These are phyloP conservation scores for Lentithecium fluviatile DNA, from an alignment of 495 filamentous ascomycete genomes.

Conservation along the genomic window DNA sequence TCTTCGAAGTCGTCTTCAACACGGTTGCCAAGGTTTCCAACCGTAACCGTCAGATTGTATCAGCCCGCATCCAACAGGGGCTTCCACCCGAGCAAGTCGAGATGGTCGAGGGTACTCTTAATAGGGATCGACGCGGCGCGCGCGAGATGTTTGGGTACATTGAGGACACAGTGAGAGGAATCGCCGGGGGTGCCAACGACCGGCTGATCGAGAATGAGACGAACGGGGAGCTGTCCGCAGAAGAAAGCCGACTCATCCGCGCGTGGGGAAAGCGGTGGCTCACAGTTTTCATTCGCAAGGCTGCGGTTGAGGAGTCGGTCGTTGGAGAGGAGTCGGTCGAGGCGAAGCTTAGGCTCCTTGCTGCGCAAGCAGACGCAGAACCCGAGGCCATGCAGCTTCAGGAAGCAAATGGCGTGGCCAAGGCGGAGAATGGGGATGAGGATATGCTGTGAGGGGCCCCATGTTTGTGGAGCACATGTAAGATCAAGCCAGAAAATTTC, in stretches of 20 bases:
- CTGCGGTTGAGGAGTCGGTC: conserved; percentile 76
- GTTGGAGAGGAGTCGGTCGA: conserved; percentile 41
- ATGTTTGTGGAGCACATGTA: no score
- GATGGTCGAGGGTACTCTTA: conserved; percentile 63
- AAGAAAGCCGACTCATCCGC: conserved; percentile 61
- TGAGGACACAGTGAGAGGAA: conserved; percentile 71
- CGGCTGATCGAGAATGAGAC: conserved; percentile 59
- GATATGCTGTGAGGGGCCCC: conserved; percentile 14
- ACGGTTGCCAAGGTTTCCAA: conserved; percentile 92
- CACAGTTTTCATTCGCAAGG: conserved; percentile 76
- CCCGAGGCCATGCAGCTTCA: conserved; percentile 2
- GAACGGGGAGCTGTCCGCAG: conserved; percentile 51
- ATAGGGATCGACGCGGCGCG: conserved; percentile 67
- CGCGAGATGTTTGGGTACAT: conserved; percentile 74
- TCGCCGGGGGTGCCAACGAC: conserved; percentile 73
- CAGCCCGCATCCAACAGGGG: conserved; percentile 54
- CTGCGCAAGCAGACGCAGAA: conserved; percentile 15
- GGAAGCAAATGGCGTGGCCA: conserved; percentile 1
- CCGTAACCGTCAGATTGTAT: conserved; percentile 79
- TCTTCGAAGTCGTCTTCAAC: conserved; percentile 84
- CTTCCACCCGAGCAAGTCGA: conserved; percentile 61
- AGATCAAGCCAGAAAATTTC: no score
- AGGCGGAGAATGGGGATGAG: conserved; percentile 5
- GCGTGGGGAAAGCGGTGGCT: conserved; percentile 86
- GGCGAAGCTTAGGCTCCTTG: conserved; percentile 30